phyloP scores from a whole-genome alignment of 2,329 filamentous ascomycete genomes.

The Microdochium bolleyi region DNA sequence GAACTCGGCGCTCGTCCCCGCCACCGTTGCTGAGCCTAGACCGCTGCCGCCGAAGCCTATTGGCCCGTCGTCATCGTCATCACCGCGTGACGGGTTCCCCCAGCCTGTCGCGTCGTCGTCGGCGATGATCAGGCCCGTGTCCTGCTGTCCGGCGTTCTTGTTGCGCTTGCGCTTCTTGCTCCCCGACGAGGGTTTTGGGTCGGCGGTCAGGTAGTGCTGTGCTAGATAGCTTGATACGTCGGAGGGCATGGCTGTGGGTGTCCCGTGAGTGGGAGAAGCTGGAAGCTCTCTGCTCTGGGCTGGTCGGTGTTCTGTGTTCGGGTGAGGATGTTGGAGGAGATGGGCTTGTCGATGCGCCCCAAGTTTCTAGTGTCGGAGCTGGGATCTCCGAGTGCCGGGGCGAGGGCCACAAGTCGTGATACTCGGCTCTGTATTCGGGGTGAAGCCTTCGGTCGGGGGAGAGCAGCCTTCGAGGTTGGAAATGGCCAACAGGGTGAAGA shows the following conservation, averaged over 20 bases:
- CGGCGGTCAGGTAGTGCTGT: slow-evolving; percentile 71
- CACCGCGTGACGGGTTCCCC: slow-evolving; percentile 27
- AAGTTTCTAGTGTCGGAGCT: no score
- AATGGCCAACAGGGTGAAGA: no score
- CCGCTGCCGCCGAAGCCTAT: slow-evolving; percentile 18
- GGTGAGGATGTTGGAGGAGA: no score
- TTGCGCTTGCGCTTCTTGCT: slow-evolving; percentile 60
- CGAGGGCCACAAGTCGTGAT: no score
- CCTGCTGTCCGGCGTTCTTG: slow-evolving; percentile 25
- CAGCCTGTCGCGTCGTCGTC: slow-evolving; percentile 55
- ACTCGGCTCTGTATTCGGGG: no score
- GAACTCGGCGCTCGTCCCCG: slow-evolving; percentile 52
- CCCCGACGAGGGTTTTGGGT: slow-evolving; percentile 34
- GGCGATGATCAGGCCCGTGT: slow-evolving; percentile 51
- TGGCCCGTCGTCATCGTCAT: slow-evolving; percentile 43
- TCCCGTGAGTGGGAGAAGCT: no score
- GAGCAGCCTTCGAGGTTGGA: no score
- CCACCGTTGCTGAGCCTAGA: slow-evolving; percentile 35
- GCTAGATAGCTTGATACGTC: slow-evolving; percentile 80
- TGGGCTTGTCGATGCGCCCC: no score
- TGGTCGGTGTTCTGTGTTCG: no score
- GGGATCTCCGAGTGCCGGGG: no score
- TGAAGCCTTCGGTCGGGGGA: no score
- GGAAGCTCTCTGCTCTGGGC: no score
- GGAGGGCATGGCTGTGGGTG: slow-evolving; percentile 34